phyloP scores from a whole-genome alignment of 2,329 filamentous ascomycete species.

The Elsinoe fawcettii region DNA sequence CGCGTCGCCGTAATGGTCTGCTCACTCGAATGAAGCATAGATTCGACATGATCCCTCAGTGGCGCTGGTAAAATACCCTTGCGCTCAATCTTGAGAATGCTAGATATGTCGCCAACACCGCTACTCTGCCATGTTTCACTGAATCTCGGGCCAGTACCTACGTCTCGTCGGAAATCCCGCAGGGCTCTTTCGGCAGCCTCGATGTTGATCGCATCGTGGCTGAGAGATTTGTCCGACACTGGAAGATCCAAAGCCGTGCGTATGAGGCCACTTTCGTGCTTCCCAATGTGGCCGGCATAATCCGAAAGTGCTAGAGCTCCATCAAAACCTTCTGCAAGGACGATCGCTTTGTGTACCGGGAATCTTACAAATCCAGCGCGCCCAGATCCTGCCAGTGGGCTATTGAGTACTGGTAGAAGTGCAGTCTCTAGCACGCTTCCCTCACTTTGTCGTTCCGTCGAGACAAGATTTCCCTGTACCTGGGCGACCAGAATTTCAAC shows the following conservation, averaged over 20 bases:
- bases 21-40: conserved; percentile 52
- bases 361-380: conserved; percentile 62
- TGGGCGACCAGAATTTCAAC: conserved; percentile 56
- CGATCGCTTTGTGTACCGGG: conserved; percentile 73
- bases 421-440: conserved; percentile 53
- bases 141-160: conserved; percentile 29
- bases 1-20: conserved; percentile 43
- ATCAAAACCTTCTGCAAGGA: conserved; percentile 65
- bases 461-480: conserved; percentile 38
- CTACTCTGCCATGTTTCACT: conserved; percentile 30
- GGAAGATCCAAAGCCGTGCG: conserved; percentile 53
- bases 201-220: neutral
- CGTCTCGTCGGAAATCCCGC: conserved; percentile 29
- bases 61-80: conserved; percentile 53
- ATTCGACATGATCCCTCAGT: conserved; percentile 58
- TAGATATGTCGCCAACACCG: conserved; percentile 23
- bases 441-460: conserved; percentile 25
- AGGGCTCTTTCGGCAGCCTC: conserved; percentile 54
- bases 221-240: conserved; percentile 5
- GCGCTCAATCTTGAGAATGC: conserved; percentile 22
- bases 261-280: conserved; percentile 38
- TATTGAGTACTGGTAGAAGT: conserved; percentile 67
- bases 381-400: conserved; percentile 56
- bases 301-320: conserved; percentile 52
- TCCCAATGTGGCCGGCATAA: conserved; percentile 27